Conservation (phyloP, 306 rosid genomes). For the Acacia melanoxylon region DNA sequence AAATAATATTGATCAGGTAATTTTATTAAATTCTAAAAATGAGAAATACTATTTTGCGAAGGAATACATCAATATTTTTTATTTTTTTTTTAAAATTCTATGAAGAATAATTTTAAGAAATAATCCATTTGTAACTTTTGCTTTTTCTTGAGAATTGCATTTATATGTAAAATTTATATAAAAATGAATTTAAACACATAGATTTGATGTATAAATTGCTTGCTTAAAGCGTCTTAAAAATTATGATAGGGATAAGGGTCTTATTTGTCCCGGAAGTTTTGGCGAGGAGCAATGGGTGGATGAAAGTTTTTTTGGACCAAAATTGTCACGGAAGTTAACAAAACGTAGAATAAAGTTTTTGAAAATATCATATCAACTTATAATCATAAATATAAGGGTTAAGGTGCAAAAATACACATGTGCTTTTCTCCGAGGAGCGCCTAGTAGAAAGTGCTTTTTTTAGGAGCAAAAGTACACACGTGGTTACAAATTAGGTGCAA, state of each 20-base stretch:
- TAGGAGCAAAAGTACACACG: too few relatives aligned
- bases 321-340: too few relatives aligned
- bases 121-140: not conserved
- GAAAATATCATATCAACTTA: not conserved
- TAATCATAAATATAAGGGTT: too few relatives aligned
- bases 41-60: not conserved
- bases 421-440: too few relatives aligned
- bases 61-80: not conserved
- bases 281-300: too few relatives aligned
- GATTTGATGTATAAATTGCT: not conserved
- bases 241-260: too few relatives aligned
- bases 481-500: too few relatives aligned
- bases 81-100: not conserved
- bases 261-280: too few relatives aligned
- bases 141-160: not conserved
- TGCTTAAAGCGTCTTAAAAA: not conserved
- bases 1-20: not conserved
- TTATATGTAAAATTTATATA: not conserved
- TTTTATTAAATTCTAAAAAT: not conserved
- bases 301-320: too few relatives aligned
- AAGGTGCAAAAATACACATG: too few relatives aligned
- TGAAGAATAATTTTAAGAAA: not conserved
- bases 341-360: too few relatives aligned
- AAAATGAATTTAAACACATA: not conserved
- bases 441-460: too few relatives aligned